Base-by-base conservation (phyloP, 306 rosid species). In the Coriaria nepalensis region DNA sequence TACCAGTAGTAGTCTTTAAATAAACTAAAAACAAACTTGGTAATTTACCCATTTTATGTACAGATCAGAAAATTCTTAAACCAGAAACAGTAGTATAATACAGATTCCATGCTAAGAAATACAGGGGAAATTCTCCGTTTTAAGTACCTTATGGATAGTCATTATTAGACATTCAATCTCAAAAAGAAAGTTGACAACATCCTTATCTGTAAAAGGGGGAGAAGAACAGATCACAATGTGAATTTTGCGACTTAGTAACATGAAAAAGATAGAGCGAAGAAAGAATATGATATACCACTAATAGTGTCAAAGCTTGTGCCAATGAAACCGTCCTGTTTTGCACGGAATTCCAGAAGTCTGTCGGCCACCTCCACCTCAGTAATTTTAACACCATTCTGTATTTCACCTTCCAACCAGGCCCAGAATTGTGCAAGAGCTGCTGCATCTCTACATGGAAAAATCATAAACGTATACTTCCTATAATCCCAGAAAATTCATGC, bases 231-330 rank as follows among this genome's bases (percentile, higher is more conserved):
- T 20, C 29, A 20, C 29, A 20, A 20, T 20, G 29, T 20, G 29
- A 20, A 1, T 20, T 20, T 20, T 20, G 29, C 3, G 3, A 20
- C 29, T 4, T 13, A n/a, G n/a, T n/a, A n/a, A n/a, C n/a, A n/a
- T 45, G 9, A 13, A 15, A 40, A 13, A 4, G 5, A 32, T 14
- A 11, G 38, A 41, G 50, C 6, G 29, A 20, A 20, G 29, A 20
- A 20, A 53, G 33, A 11, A 55, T 32, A 38, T 49, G 33, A 64
- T 36, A 44, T 70, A 77, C 79, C 97, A 62, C 97, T 84, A 46
- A 90, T 90, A 47, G 95, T 90, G 57, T 90, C 95, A 64, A 90
- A 90, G 77, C 95, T 90, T 55, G 92, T 84, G 66, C 73, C 95
- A 38, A 90, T 55, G 73, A 90, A 90, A 67, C 97, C 97, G 65